Percentiles rank a stretch among this genome's conserved stretches.
Evolutionary conservation across 2,329 filamentous ascomycete genomes (phyloP).

Genomic region (Calycina marina): DNA sequence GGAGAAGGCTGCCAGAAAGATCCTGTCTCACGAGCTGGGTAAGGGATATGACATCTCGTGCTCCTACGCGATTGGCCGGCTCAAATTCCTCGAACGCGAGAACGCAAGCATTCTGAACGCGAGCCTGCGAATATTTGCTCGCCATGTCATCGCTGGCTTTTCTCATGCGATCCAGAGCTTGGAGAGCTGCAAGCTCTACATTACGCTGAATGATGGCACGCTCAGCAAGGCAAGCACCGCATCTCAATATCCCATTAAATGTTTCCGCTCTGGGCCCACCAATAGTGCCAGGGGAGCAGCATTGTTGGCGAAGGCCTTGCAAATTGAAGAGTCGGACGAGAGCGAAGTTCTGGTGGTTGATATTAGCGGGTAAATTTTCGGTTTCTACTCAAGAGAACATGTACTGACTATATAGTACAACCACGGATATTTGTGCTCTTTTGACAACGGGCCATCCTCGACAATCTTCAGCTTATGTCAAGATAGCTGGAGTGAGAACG

Average conservation of each 20-base stretch:
- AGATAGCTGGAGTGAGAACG: slow-evolving; percentile 42
- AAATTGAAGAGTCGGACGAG: slow-evolving; percentile 8
- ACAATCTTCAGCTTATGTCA: slow-evolving; percentile 41
- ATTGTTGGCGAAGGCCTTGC: slow-evolving; percentile 29
- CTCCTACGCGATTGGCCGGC: slow-evolving; percentile 33
- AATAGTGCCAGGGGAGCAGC: slow-evolving; percentile 50
- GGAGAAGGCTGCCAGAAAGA: slow-evolving; percentile 33
- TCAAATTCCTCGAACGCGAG: slow-evolving; percentile 40
- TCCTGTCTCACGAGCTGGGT: slow-evolving; percentile 26
- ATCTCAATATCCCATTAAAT: slow-evolving; percentile 41
- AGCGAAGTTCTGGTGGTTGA: slow-evolving; percentile 31
- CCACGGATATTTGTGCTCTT: slow-evolving; percentile 42
- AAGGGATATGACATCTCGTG: slow-evolving; percentile 34
- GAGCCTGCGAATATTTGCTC: slow-evolving; percentile 42
- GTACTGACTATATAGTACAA: slow-evolving; percentile 28
- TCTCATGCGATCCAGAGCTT: slow-evolving; percentile 34
- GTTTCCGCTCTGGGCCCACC: slow-evolving; percentile 47
- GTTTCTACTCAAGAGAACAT: background rate
- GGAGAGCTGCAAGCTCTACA: slow-evolving; percentile 32
- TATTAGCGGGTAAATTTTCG: slow-evolving; percentile 30
- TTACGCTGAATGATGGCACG: slow-evolving; percentile 51
- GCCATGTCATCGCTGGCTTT: slow-evolving; percentile 41
- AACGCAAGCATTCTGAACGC: slow-evolving; percentile 52
- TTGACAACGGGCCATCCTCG: slow-evolving; percentile 44
- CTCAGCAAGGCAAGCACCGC: slow-evolving; percentile 38